A percentile compares a stretch with the other conserved stretches of the same genome.
Conservation (phyloP, 805 yeast species). For the Starmera amethionina region DNA sequence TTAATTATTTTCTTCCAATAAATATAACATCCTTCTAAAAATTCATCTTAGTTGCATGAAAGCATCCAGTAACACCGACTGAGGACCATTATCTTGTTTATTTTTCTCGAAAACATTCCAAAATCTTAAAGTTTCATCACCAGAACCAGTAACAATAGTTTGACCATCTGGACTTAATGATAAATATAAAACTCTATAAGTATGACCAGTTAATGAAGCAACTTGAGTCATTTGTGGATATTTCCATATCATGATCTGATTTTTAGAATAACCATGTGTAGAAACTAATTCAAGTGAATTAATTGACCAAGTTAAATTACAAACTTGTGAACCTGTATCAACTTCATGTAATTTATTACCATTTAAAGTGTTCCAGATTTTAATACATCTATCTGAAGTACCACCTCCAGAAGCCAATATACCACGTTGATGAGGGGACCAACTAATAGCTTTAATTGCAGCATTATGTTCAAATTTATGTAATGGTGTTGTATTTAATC, state of each 20-base stretch:
- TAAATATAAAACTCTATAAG: conserved; percentile 81
- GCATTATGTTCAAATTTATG: conserved; percentile 82
- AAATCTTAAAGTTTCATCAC: conserved; percentile 91
- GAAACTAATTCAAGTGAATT: conserved; percentile 89
- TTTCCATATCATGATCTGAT: conserved; percentile 90
- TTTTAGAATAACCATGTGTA: conserved; percentile 88
- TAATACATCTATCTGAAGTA: conserved; percentile 82
- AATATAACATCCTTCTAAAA: neutral
- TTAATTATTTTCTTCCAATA: no score
- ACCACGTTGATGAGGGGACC: conserved; percentile 97
- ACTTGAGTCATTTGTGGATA: conserved; percentile 86
- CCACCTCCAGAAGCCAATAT: conserved; percentile 95
- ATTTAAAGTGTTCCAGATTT: conserved; percentile 84
- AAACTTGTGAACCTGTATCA: conserved; percentile 95
- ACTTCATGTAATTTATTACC: conserved; percentile 67
- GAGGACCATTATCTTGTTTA: conserved; percentile 45
- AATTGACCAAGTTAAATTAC: conserved; percentile 88
- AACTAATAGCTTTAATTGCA: conserved; percentile 92
- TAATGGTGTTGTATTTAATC: conserved; percentile 52
- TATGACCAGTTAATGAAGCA: conserved; percentile 90
- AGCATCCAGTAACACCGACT: conserved; percentile 61
- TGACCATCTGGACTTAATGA: conserved; percentile 93
- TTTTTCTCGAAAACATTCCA: conserved; percentile 91
- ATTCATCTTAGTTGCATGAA: conserved; percentile 58
- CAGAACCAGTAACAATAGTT: conserved; percentile 96